Base-by-base conservation (phyloP, 306 rosid genomes). In the Glycine tomentella region DNA sequence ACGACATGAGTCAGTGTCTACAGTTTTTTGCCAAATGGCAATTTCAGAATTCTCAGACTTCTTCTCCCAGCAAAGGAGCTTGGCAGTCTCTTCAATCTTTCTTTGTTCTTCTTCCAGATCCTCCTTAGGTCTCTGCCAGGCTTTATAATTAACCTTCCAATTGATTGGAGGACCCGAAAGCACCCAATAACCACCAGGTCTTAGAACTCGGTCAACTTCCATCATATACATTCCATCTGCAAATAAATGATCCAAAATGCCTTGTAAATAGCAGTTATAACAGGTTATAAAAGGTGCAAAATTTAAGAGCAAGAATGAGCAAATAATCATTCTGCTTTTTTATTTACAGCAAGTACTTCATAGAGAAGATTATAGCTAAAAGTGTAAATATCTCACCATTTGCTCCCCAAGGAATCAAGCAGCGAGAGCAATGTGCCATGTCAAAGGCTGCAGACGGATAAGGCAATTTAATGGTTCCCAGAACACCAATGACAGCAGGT, bases 381-480 rank as follows among this genome's bases (percentile, higher is more conserved):
- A 38, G 40, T 8, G 69, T 36, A 40, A 61, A 82, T 79, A 62
- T 73, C 93, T 87, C 80, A 96, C 99, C 93, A 86, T 93, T 93
- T 80, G 83, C 79, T 68, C 98, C 97, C 98, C 97, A 96, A 4
- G 94, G 99, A 81, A 96, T 96, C 77, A 96, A 89, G 87, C 97
- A 96, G 33, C 97, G 99, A 83, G 98, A 93, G 88, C 99, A 96
- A 81, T 96, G 99, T 50, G 98, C 99, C 97, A 96, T 92, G 88
- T 93, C 99, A 90, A 96, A 93, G 81, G 98, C 97, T 80, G 91
- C 85, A 72, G 97, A 84, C 80, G 98, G 98, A 87, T 92, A 95
- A 6, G 99, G 99, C 86, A 91, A 75, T 91, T 86, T 91, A 79
- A 93, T 85, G 66, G 98, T 87, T 67, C 97, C 98, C 25, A 95